A percentile compares a stretch with the other conserved stretches of the same genome.
phyloP scores from a whole-genome alignment of 768 basidiomycete species.

The Phlebiopsis flavidoalba region DNA sequence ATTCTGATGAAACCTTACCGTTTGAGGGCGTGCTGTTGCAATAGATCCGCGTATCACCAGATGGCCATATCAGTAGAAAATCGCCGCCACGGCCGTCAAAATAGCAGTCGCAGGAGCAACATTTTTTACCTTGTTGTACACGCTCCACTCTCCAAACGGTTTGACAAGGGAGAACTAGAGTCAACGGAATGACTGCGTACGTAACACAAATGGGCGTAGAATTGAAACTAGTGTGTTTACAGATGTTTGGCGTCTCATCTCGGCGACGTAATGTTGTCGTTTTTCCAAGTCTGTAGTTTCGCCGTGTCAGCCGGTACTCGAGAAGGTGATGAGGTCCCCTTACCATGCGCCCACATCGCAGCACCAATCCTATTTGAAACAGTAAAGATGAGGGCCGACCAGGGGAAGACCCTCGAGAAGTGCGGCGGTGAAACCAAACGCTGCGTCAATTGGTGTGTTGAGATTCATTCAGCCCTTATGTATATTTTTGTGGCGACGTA shows the following conservation, averaged over 20 bases:
- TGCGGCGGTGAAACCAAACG: conserved; percentile 82
- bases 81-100: too few relatives aligned
- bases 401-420: conserved; percentile 80
- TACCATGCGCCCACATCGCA: conserved; percentile 91
- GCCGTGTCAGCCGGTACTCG: not conserved
- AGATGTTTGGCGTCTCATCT: conserved; percentile 14
- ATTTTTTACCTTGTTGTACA: too few relatives aligned
- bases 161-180: too few relatives aligned
- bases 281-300: conserved; percentile 56
- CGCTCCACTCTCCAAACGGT: too few relatives aligned
- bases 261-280: conserved; percentile 42
- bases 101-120: too few relatives aligned
- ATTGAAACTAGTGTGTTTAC: not conserved
- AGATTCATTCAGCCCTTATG: not conserved
- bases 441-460: conserved; percentile 29
- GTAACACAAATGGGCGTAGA: not conserved
- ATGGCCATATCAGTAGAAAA: too few relatives aligned
- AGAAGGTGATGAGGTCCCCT: conserved; percentile 8
- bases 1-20: too few relatives aligned
- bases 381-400: conserved; percentile 73
- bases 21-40: too few relatives aligned
- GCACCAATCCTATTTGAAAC: conserved; percentile 88
- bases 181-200: too few relatives aligned
- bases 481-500: conserved; percentile 25
- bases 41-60: too few relatives aligned